Base-by-base conservation (phyloP, 345 rosid genomes). In the Euphorbia pulcherrima region DNA sequence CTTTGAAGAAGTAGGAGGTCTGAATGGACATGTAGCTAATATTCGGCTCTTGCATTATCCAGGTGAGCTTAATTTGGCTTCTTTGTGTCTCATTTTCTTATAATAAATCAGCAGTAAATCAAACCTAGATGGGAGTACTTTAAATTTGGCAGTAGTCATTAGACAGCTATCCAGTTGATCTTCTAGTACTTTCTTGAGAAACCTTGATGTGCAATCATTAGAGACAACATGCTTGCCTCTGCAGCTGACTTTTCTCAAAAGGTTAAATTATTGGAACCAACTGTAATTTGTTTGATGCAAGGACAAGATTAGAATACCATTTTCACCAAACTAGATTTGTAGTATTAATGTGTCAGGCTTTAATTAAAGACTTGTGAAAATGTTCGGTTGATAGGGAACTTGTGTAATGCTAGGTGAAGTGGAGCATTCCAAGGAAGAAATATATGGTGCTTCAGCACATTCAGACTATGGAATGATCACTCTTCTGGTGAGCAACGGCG, bases 391-490 rank as follows among this genome's bases (percentile, higher is more conserved):
- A 33, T 47, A 37, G 64, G 46, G 35, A 18, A 70, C 18, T 52
- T 40, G 27, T 68, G 67, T 69, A 7, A 29, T 80, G 62, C 57
- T 75, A 92, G 97, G 88, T 28, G 83, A 77, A 24, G 26, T 78
- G 55, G 70, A 60, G 62, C 40, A 68, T 39, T 74, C 85, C 52
- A 66, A 66, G 69, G 86, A 78, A 73, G 88, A 84, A 81, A 68
- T 78, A 65, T 83, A 48, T 75, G 92, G 92, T 13, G 88, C 94
- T 52, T 83, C 88, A 77, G 86, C 94, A 56, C 97, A 86, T 83
- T 88, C 94, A 64, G 98, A 93, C 79, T 90, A 79, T 73, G 96
- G 97, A 73, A 82, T 86, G 88, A 47, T 88, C 39, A 86, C 98
- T 78, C 90, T 88, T 80, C 87, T 88, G 60, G 86, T 81, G 53